Base-by-base conservation (phyloP, 163 green algal genomes). In the Scenedesmus sp. region DNA sequence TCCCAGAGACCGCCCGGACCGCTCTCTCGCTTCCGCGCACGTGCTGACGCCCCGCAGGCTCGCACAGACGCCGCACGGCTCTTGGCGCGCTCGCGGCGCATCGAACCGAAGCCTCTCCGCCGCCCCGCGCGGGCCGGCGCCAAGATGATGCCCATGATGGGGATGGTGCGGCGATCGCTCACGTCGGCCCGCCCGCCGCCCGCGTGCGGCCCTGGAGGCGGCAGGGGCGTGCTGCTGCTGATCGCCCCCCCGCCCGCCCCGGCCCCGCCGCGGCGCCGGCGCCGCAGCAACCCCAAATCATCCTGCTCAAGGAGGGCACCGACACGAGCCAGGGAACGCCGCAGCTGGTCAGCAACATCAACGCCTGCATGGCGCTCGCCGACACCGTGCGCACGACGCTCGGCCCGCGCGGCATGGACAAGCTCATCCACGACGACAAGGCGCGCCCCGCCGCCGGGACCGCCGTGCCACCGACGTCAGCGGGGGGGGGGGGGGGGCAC, bases 311-410 rank as follows among this genome's bases (percentile, higher is more conserved):
- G 72, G 96, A 99, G 77, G 96, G 96, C 45, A 99, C 96, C 39
- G 96, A 99, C 86, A 98, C 95, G 0, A 97, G 91, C 60, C 96
- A 99, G 77, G 96, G 96, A 54, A 98, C 94, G 77, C 70, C 93
- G 13, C 96, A 99, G 89, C 90, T 99, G 17, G 93, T 99, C 78
- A 81, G 90, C 87, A 99, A 99, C 89, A 99, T 99, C 67, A 98
- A 98, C 76, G 96, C 96, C 0, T 99, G 96, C 89, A 89, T 94
- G 70, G 96, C 96, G 1, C 93, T 99, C 9, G 95, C 94, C 1
- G 96, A 99, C 73, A 89, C 94, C 9, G 90, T 99, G 6, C 87
- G 92, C 42, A 98, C 95, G 13, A 99, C 96, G 9, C 86, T 99
- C 31, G 96, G 96, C 1, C 96, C 96, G 0, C 84, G 96, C n/a